Evolutionary conservation across 805 yeast genomes (phyloP).

Genomic region (Vanderwaltozyma polyspora): DNA sequence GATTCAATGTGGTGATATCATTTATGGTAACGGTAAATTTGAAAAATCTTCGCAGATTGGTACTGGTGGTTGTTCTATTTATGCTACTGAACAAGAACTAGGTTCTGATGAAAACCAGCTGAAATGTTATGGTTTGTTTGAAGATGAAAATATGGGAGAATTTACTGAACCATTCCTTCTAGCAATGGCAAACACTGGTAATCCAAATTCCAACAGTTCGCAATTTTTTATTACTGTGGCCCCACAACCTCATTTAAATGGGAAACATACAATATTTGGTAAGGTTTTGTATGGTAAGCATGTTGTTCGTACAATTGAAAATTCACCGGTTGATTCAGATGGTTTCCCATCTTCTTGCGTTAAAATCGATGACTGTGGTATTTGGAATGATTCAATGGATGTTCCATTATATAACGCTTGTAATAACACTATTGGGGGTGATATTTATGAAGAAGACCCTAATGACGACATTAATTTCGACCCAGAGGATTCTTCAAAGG

Average conservation of each 20-base stretch:
- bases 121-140: conserved; percentile 32
- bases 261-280: conserved; percentile 73
- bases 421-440: conserved; percentile 52
- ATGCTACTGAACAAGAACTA: conserved; percentile 20
- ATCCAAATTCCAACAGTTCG: conserved; percentile 39
- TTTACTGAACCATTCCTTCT: conserved; percentile 36
- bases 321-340: conserved; percentile 34
- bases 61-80: conserved; percentile 38
- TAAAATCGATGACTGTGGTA: conserved; percentile 47
- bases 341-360: conserved; percentile 35
- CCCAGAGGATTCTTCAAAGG: conserved; percentile 42
- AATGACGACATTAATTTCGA: conserved; percentile 57
- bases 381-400: conserved; percentile 41
- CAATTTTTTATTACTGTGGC: conserved; percentile 65
- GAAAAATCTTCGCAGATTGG: conserved; percentile 24
- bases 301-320: conserved; percentile 56
- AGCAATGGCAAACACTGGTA: conserved; percentile 56
- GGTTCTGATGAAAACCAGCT: conserved; percentile 3
- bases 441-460: conserved; percentile 64
- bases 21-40: conserved; percentile 28
- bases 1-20: conserved; percentile 57
- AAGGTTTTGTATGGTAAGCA: conserved; percentile 56
- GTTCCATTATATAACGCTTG: conserved; percentile 57
- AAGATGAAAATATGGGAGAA: conserved; percentile 45
- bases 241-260: conserved; percentile 62